phyloP scores from a whole-genome alignment of 495 filamentous ascomycete species.

The Symbiotaphrina buchneri region DNA sequence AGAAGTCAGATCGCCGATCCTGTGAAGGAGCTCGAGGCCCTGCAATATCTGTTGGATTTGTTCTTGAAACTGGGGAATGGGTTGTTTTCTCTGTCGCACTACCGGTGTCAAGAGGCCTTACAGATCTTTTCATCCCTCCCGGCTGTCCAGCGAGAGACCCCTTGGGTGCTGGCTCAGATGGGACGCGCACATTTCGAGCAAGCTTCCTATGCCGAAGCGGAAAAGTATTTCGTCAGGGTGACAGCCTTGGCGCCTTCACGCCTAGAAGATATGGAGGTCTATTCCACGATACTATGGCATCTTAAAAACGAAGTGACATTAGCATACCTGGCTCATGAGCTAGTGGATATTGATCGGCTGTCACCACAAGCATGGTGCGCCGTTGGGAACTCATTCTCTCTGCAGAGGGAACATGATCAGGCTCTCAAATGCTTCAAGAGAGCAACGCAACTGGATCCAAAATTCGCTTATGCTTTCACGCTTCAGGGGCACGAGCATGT shows the following conservation, averaged over 20 bases:
- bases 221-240: slow-evolving; percentile 60
- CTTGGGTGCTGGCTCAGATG: slow-evolving; percentile 84
- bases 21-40: slow-evolving; percentile 46
- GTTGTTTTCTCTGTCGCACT: slow-evolving; percentile 54
- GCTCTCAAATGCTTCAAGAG: slow-evolving; percentile 89
- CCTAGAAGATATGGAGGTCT: slow-evolving; percentile 88
- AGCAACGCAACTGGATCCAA: slow-evolving; percentile 71
- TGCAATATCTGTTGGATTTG: slow-evolving; percentile 56
- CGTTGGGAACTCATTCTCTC: slow-evolving; percentile 82
- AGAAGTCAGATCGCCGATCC: slow-evolving; percentile 13
- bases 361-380: slow-evolving; percentile 93
- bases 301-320: slow-evolving; percentile 78
- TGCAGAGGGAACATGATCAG: slow-evolving; percentile 87
- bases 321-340: slow-evolving; percentile 74
- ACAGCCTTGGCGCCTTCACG: slow-evolving; percentile 54
- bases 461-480: slow-evolving; percentile 88
- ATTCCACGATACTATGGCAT: slow-evolving; percentile 94
- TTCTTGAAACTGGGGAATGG: slow-evolving; percentile 64
- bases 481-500: slow-evolving; percentile 92
- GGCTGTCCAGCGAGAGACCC: slow-evolving; percentile 62
- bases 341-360: slow-evolving; percentile 64
- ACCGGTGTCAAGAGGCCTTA: slow-evolving; percentile 55
- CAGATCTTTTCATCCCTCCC: slow-evolving; percentile 45
- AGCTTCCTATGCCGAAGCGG: slow-evolving; percentile 61
- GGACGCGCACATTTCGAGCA: slow-evolving; percentile 79